Conservation (phyloP, 176 grass and related monocot species). For the Paspalum vaginatum region DNA sequence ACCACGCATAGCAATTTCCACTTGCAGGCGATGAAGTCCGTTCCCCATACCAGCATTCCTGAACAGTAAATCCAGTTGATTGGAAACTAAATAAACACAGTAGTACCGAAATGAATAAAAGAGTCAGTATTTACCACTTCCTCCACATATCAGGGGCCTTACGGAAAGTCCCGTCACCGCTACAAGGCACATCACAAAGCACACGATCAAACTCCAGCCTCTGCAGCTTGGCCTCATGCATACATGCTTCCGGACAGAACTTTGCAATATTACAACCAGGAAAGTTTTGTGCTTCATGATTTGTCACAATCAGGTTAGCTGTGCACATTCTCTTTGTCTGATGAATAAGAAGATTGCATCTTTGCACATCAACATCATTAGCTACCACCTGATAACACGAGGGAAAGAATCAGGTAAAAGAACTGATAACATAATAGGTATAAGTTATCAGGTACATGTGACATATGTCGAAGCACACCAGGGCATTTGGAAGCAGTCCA, state of each 20-base stretch:
- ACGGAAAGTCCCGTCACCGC: conserved; percentile 93
- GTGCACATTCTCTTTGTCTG: conserved; percentile 99
- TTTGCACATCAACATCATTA: conserved; percentile 97
- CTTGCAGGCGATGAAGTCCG: conserved; percentile 92
- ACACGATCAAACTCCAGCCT: conserved; percentile 84
- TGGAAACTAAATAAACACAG: conserved; percentile 30
- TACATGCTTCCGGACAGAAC: conserved; percentile 40
- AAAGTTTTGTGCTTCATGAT: conserved; percentile 97
- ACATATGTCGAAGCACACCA: conserved; percentile 51
- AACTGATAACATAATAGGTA: neutral
- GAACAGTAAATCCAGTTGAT: conserved; percentile 40
- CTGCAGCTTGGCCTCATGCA: conserved; percentile 47
- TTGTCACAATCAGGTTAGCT: conserved; percentile 95
- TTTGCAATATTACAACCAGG: conserved; percentile 67
- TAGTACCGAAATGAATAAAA: neutral
- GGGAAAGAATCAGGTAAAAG: conserved; percentile 18
- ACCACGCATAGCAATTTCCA: conserved; percentile 97
- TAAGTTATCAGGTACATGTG: neutral
- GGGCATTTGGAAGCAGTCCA: conserved; percentile 80
- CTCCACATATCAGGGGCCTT: conserved; percentile 99
- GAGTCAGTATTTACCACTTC: conserved; percentile 69
- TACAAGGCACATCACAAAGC: conserved; percentile 96
- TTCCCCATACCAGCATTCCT: conserved; percentile 98
- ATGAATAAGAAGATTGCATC: conserved; percentile 99
- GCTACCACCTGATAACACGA: conserved; percentile 75